Conservation (phyloP, 345 rosid species). For the Arabidopsis suecica region DNA sequence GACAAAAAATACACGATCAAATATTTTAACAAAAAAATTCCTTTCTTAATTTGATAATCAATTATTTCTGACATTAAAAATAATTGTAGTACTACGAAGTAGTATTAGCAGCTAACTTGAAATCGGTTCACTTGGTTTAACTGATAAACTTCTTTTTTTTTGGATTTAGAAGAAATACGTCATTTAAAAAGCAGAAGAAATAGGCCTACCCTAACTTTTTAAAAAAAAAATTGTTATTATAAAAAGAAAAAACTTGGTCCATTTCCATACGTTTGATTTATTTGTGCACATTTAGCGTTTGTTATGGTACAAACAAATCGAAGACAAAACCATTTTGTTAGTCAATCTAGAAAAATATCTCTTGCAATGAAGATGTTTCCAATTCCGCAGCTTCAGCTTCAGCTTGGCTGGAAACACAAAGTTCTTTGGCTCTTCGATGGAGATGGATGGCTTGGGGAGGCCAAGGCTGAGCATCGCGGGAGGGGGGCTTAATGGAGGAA, state of each 20-base stretch:
- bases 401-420: constrained; percentile 35
- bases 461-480: constrained; percentile 63
- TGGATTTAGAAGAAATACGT: background rate
- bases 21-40: background rate
- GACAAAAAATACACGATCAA: background rate
- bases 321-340: constrained; percentile 33
- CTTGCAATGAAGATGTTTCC: constrained; percentile 42
- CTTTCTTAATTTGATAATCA: background rate
- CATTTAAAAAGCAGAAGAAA: too few relatives aligned
- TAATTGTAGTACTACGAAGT: background rate
- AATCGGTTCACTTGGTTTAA: background rate
- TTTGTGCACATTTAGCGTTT: constrained; percentile 18
- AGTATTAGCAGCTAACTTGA: background rate
- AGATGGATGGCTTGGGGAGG: constrained; percentile 59
- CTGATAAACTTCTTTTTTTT: background rate
- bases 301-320: constrained; percentile 34
- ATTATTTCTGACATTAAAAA: background rate
- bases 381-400: constrained; percentile 35
- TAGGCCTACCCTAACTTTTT: background rate
- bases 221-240: background rate
- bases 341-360: constrained; percentile 36
- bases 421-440: constrained; percentile 31
- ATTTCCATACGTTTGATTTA: background rate
- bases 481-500: constrained; percentile 64
- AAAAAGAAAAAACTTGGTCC: background rate